Evolutionary conservation across 2,329 filamentous ascomycete genomes (phyloP).

Genomic region (Calonectria honghensis): DNA sequence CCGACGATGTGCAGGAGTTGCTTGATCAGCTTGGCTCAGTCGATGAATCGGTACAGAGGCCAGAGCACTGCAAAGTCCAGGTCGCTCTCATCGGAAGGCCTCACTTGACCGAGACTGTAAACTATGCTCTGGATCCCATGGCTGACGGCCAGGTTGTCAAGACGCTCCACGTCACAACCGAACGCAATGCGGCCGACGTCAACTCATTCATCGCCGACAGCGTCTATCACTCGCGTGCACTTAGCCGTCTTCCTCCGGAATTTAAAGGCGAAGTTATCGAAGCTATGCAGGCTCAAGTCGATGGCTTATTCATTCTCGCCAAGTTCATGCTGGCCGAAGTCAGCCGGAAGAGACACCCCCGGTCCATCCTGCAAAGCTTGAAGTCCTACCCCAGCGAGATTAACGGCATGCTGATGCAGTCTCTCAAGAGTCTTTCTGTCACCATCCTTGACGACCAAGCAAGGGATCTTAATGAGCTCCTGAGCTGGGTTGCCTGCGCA

Average conservation of each 20-base stretch:
- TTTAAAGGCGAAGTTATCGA: conserved; percentile 63
- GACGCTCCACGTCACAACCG: conserved; percentile 64
- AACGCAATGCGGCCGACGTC: conserved; percentile 66
- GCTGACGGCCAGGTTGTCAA: conserved; percentile 58
- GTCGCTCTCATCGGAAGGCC: conserved; percentile 65
- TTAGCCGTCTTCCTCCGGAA: conserved; percentile 58
- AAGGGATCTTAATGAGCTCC: conserved; percentile 67
- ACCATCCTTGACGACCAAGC: conserved; percentile 63
- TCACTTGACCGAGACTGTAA: conserved; percentile 63
- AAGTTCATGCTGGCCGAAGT: conserved; percentile 71
- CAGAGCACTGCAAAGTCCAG: conserved; percentile 55
- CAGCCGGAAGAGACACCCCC: conserved; percentile 65
- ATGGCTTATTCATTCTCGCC: conserved; percentile 69
- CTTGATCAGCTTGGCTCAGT: conserved; percentile 59
- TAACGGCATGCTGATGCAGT: conserved; percentile 65
- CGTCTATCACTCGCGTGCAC: conserved; percentile 61
- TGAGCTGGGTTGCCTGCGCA: conserved; percentile 68
- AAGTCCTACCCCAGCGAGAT: conserved; percentile 66
- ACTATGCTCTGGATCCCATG: conserved; percentile 58
- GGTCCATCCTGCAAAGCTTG: conserved; percentile 66
- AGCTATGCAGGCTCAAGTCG: conserved; percentile 64
- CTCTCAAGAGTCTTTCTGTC: conserved; percentile 63
- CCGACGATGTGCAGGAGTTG: conserved; percentile 61
- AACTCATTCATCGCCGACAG: conserved; percentile 64
- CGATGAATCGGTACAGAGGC: conserved; percentile 46